phyloP scores from a whole-genome alignment of 495 filamentous ascomycete genomes.

The Cercophora scortea region DNA sequence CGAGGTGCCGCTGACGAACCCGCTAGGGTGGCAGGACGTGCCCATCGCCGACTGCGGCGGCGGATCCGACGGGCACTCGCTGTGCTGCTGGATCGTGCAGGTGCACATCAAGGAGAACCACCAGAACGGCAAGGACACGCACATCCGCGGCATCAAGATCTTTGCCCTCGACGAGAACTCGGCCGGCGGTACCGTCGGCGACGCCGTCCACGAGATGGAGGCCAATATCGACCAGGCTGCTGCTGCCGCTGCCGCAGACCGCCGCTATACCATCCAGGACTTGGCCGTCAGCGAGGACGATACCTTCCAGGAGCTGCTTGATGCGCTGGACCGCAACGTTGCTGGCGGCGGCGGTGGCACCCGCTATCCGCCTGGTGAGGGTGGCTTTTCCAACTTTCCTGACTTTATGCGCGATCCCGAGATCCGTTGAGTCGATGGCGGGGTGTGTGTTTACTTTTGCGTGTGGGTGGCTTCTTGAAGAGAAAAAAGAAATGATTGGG shows the following conservation, averaged over 20 bases:
- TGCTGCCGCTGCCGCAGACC: no score
- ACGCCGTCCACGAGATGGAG: slow-evolving; percentile 2
- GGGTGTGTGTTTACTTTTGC: no score
- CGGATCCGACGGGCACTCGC: slow-evolving; percentile 55
- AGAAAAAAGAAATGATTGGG: no score
- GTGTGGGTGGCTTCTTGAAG: no score
- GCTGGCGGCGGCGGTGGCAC: neutral
- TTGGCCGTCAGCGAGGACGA: slow-evolving; percentile 20
- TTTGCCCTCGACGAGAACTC: slow-evolving; percentile 62
- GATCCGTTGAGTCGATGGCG: slow-evolving; percentile 27
- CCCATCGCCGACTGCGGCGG: slow-evolving; percentile 61
- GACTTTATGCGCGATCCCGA: slow-evolving; percentile 40
- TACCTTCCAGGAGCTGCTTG: slow-evolving; percentile 20
- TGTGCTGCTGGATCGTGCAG: slow-evolving; percentile 80
- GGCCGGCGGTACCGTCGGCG: slow-evolving; percentile 1
- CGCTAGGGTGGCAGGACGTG: slow-evolving; percentile 85
- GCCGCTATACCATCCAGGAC: slow-evolving; percentile 8
- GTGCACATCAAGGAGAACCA: slow-evolving; percentile 89
- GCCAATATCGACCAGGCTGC: slow-evolving; percentile 16
- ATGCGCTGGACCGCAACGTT: slow-evolving; percentile 10
- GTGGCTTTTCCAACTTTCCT: slow-evolving; percentile 22
- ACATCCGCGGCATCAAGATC: slow-evolving; percentile 88
- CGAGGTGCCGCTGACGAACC: slow-evolving; percentile 67
- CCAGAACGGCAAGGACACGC: slow-evolving; percentile 98
- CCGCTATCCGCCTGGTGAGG: slow-evolving; percentile 14